Evolutionary conservation across 352 stramenopile genomes (phyloP).

Genomic region (Phytopythium montanum): DNA sequence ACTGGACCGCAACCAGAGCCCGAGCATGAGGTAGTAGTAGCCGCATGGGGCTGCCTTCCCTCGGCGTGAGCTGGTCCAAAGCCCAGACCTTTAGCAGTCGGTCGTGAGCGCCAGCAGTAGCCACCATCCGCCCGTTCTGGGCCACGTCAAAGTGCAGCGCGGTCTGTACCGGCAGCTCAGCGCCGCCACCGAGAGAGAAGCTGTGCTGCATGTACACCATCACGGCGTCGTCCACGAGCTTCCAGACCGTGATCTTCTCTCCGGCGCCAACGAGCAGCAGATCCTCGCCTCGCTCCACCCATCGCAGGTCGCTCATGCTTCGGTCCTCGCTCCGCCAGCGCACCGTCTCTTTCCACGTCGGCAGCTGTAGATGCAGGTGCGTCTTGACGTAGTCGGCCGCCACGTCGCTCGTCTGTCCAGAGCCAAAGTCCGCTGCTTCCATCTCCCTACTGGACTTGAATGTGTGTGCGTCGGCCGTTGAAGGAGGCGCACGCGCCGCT

Average conservation of each 20-base stretch:
- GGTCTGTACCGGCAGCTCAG: slow-evolving; percentile 14
- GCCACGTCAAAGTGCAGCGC: slow-evolving; percentile 66
- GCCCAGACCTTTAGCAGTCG: slow-evolving; percentile 75
- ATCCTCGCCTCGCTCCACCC: slow-evolving; percentile 68
- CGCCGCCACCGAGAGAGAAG: slow-evolving; percentile 35
- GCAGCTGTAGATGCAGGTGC: slow-evolving; percentile 67
- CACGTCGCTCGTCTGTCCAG: slow-evolving; percentile 10
- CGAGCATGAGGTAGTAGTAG: slow-evolving; percentile 60
- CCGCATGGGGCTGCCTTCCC: slow-evolving; percentile 51
- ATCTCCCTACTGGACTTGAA: background rate
- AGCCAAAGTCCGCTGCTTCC: background rate
- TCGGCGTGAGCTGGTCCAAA: slow-evolving; percentile 39
- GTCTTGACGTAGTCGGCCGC: slow-evolving; percentile 50
- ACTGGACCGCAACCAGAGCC: slow-evolving; percentile 46
- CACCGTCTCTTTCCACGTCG: slow-evolving; percentile 63
- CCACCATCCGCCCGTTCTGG: slow-evolving; percentile 49
- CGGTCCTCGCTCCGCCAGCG: slow-evolving; percentile 69
- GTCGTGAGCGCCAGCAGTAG: slow-evolving; percentile 53
- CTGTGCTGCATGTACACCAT: slow-evolving; percentile 75
- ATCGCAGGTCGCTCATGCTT: slow-evolving; percentile 60
- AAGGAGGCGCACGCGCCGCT: background rate
- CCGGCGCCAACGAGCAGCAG: slow-evolving; percentile 66
- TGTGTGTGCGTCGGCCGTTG: background rate
- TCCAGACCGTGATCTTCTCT: slow-evolving; percentile 78
- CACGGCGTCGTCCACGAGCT: slow-evolving; percentile 74